Evolutionary conservation across 768 basidiomycete genomes (phyloP).

Genomic region (Wakefieldia striispora): DNA sequence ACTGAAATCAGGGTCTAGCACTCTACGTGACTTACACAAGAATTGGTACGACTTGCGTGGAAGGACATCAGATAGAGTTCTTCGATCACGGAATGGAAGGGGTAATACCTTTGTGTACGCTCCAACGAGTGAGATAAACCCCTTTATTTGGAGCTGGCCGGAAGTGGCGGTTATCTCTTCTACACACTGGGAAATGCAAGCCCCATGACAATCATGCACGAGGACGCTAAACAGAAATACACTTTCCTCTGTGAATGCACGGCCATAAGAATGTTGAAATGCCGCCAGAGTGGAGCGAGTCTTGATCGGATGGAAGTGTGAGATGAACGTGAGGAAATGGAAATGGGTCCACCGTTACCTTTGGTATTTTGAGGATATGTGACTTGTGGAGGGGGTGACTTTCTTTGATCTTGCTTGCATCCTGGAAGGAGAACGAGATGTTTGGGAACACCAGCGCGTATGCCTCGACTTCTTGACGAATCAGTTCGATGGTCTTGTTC

Average conservation of each 20-base stretch:
- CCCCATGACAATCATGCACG: conserved; percentile 11
- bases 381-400: conserved; percentile 36
- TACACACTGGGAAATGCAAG: conserved; percentile 50
- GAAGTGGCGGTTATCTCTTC: conserved; percentile 55
- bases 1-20: conserved; percentile 1
- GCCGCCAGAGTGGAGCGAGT: conserved; percentile 59
- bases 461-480: conserved; percentile 70
- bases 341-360: conserved; percentile 44
- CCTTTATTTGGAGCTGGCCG: conserved; percentile 59
- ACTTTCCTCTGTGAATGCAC: conserved; percentile 65
- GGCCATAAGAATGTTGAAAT: conserved; percentile 76
- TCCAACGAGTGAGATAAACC: conserved; percentile 83
- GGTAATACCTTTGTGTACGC: conserved; percentile 62
- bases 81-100: conserved; percentile 17
- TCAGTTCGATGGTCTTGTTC: conserved; percentile 57
- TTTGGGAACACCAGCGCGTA: conserved; percentile 71
- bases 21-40: conserved; percentile 57
- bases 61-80: conserved; percentile 20
- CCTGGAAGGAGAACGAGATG: conserved; percentile 68
- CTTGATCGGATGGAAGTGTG: conserved; percentile 40
- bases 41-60: conserved; percentile 72
- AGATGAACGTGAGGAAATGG: conserved; percentile 4
- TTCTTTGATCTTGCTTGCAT: conserved; percentile 41
- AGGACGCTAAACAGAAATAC: conserved; percentile 7
- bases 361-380: conserved; percentile 58